Percentiles rank a stretch among this genome's conserved stretches.
These are phyloP conservation scores for Paraphoma sp. DNA, from an alignment of 2,329 filamentous ascomycete species.

Conservation along the genomic window DNA sequence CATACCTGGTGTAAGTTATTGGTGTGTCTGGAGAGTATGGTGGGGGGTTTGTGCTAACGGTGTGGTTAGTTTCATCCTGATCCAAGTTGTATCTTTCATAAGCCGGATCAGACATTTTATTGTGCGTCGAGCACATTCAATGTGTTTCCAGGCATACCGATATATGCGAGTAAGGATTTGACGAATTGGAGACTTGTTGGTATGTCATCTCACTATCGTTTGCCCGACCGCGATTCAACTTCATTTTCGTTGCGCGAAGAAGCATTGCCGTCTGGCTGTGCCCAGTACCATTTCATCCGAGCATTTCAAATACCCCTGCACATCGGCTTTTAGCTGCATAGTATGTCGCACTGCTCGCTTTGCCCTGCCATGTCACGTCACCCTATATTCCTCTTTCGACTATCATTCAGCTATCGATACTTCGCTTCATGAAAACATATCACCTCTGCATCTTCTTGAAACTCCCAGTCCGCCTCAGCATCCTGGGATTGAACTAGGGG, in stretches of 20 bases:
- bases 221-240: background rate
- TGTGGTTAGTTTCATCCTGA: slow-evolving; percentile 53
- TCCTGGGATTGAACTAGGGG: no score
- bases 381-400: no score
- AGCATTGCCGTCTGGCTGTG: background rate
- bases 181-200: slow-evolving; percentile 57
- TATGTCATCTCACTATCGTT: slow-evolving; percentile 5
- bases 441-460: no score
- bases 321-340: background rate
- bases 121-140: slow-evolving; percentile 62
- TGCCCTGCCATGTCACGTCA: no score
- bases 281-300: background rate
- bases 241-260: background rate
- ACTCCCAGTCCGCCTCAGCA: no score
- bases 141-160: slow-evolving; percentile 60
- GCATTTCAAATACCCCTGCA: background rate
- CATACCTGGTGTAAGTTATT: slow-evolving; percentile 48
- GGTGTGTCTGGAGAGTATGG: background rate
- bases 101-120: slow-evolving; percentile 56
- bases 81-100: slow-evolving; percentile 54
- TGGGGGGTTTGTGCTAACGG: background rate
- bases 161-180: slow-evolving; percentile 61
- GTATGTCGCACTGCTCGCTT: no score
- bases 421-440: no score
- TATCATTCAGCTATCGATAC: no score